These are phyloP conservation scores for Rhytidiadelphus loreus DNA, from an alignment of 225 moss, liverwort and hornwort genomes.

Conservation along the genomic window DNA sequence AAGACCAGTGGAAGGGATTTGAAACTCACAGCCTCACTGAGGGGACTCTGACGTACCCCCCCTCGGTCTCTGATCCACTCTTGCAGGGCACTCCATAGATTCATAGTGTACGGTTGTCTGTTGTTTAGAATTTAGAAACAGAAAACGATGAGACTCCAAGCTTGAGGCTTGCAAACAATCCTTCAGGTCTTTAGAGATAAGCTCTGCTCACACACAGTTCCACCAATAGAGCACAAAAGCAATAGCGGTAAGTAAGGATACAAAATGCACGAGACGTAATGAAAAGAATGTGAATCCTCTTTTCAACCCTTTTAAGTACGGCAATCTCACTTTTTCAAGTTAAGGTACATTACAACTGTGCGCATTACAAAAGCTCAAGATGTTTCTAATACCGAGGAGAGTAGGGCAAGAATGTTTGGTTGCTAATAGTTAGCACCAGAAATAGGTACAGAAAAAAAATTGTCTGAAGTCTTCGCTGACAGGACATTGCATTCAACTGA, in stretches of 20 bases:
- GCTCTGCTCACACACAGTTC: background rate
- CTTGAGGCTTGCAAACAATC: background rate
- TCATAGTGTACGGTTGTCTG: background rate
- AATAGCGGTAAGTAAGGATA: background rate
- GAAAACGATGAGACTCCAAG: background rate
- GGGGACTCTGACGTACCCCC: background rate
- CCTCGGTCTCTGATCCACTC: background rate
- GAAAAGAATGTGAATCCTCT: background rate
- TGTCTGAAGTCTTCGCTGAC: background rate
- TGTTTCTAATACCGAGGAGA: background rate
- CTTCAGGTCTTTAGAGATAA: background rate
- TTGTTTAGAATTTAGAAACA: background rate
- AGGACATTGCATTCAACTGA: background rate
- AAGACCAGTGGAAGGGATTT: background rate
- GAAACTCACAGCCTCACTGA: background rate
- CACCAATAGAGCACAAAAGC: background rate
- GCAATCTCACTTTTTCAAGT: background rate
- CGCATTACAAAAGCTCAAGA: background rate
- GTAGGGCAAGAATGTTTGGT: slow-evolving; percentile 4
- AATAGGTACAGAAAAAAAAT: background rate
- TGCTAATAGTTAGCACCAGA: background rate
- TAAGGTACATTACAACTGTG: slow-evolving; percentile 1
- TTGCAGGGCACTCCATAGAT: background rate
- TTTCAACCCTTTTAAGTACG: background rate
- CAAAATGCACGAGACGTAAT: background rate